A percentile compares a stretch with the other conserved stretches of the same genome.
These are phyloP conservation scores for Lepidium sativum DNA, from an alignment of 345 rosid species.

Conservation along the genomic window DNA sequence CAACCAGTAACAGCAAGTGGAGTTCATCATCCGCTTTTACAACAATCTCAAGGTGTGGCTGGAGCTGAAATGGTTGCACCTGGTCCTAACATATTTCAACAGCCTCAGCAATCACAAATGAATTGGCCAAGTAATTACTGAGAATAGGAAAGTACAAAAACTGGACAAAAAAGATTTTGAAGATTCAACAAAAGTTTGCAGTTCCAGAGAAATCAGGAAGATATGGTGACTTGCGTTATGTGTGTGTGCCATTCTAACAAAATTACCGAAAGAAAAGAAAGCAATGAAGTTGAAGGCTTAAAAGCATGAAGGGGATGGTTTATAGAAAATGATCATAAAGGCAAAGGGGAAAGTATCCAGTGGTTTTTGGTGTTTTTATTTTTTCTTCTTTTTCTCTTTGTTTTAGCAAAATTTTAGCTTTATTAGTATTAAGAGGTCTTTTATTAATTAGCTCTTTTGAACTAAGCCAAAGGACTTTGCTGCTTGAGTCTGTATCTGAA, in stretches of 20 bases:
- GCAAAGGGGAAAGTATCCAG: slow-evolving; percentile 13
- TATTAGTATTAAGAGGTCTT: slow-evolving; percentile 18
- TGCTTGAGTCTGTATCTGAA: slow-evolving; percentile 25
- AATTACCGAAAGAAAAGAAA: not conserved
- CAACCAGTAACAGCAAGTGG: slow-evolving; percentile 62
- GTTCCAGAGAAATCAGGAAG: slow-evolving; percentile 19
- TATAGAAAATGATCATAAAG: slow-evolving; percentile 9
- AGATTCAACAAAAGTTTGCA: slow-evolving; percentile 16
- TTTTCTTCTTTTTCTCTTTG: not conserved
- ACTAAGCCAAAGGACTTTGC: slow-evolving; percentile 24
- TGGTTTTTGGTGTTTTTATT: slow-evolving; percentile 25
- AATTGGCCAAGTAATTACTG: slow-evolving; percentile 88
- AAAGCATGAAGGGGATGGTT: slow-evolving; percentile 3
- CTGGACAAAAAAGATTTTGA: not conserved
- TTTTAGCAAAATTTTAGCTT: slow-evolving; percentile 5
- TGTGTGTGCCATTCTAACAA: slow-evolving; percentile 16
- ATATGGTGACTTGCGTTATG: slow-evolving; percentile 6
- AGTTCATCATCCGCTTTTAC: slow-evolving; percentile 60
- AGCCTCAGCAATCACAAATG: slow-evolving; percentile 82
- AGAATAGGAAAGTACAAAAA: slow-evolving; percentile 25
- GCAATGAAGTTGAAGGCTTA: slow-evolving; percentile 21
- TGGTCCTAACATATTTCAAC: slow-evolving; percentile 70
- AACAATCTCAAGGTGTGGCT: slow-evolving; percentile 65
- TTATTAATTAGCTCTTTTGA: slow-evolving; percentile 11
- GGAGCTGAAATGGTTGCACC: slow-evolving; percentile 75